Percentiles rank a stretch among this genome's conserved stretches.
These are phyloP conservation scores for Acer yangbiense DNA, from an alignment of 345 rosid species.

Conservation along the genomic window DNA sequence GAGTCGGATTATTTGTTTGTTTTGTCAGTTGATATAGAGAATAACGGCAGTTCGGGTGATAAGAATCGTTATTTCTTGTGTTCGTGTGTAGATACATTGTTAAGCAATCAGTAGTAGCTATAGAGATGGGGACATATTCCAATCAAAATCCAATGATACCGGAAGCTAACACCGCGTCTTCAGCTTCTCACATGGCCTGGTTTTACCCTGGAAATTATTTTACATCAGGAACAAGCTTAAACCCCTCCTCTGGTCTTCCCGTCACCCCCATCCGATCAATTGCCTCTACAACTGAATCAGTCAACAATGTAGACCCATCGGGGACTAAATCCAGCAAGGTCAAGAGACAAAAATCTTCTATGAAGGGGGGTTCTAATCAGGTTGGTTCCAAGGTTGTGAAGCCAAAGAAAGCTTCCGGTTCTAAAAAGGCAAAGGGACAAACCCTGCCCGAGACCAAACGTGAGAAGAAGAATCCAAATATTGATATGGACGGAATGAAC, in stretches of 20 bases:
- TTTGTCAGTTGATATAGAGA: too few relatives aligned
- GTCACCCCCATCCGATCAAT: slow-evolving; percentile 39
- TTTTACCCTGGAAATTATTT: slow-evolving; percentile 39
- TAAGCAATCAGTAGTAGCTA: slow-evolving; percentile 21
- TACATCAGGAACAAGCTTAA: slow-evolving; percentile 27
- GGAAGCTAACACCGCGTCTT: slow-evolving; percentile 34
- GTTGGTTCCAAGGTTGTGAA: slow-evolving; percentile 32
- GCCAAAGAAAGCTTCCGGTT: slow-evolving; percentile 41
- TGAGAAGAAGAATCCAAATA: slow-evolving; percentile 50
- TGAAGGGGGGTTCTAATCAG: slow-evolving; percentile 31
- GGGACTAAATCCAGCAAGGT: slow-evolving; percentile 26
- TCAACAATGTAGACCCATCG: slow-evolving; percentile 16
- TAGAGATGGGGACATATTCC: slow-evolving; percentile 49
- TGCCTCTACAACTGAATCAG: slow-evolving; percentile 30
- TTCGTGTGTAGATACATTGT: slow-evolving; percentile 13
- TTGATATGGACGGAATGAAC: slow-evolving; percentile 37
- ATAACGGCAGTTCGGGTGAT: too few relatives aligned
- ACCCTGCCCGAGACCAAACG: slow-evolving; percentile 45
- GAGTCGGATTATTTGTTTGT: neutral
- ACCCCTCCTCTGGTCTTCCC: slow-evolving; percentile 28
- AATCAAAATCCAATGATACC: slow-evolving; percentile 40
- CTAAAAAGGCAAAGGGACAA: slow-evolving; percentile 34
- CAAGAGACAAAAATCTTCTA: slow-evolving; percentile 37
- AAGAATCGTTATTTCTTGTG: neutral
- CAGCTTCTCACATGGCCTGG: slow-evolving; percentile 42